Evolutionary conservation across 2,329 filamentous ascomycete species (phyloP).

Genomic region (Nemania bipapillata): DNA sequence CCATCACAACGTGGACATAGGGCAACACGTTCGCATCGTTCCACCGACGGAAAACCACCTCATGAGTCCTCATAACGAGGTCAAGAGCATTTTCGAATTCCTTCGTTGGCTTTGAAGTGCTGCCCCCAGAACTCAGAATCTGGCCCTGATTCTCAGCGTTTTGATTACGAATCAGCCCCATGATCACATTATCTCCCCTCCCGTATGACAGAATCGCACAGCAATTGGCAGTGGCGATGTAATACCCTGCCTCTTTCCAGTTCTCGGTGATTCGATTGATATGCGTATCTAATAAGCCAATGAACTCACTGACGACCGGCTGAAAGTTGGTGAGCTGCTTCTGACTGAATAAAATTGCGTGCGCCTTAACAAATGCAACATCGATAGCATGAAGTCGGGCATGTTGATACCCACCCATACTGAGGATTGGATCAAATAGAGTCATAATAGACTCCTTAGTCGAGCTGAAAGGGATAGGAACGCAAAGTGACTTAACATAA

Average conservation of each 20-base stretch:
- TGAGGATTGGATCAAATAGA: conserved; percentile 70
- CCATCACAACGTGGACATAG: conserved; percentile 70
- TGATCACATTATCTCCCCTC: conserved; percentile 59
- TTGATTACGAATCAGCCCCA: conserved; percentile 54
- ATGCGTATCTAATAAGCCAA: conserved; percentile 64
- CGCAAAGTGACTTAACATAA: conserved; percentile 76
- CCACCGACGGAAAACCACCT: conserved; percentile 61
- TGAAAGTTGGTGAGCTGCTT: conserved; percentile 61
- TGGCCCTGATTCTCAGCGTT: conserved; percentile 46
- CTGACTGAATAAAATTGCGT: conserved; percentile 71
- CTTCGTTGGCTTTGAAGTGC: conserved; percentile 30
- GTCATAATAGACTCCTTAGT: conserved; percentile 76
- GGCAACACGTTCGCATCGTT: conserved; percentile 70
- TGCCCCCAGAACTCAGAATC: conserved; percentile 41
- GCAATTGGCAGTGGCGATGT: conserved; percentile 67
- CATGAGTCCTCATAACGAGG: conserved; percentile 45
- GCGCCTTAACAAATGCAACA: conserved; percentile 69
- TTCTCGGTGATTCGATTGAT: conserved; percentile 63
- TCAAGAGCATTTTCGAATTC: conserved; percentile 43
- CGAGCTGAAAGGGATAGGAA: conserved; percentile 72
- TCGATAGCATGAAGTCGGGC: conserved; percentile 62
- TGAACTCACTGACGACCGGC: conserved; percentile 60
- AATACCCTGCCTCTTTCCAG: conserved; percentile 66
- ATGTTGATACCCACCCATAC: conserved; percentile 45
- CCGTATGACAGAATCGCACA: conserved; percentile 66